Conservation (phyloP, 805 yeast genomes). For the Suhomyces prunicola region DNA sequence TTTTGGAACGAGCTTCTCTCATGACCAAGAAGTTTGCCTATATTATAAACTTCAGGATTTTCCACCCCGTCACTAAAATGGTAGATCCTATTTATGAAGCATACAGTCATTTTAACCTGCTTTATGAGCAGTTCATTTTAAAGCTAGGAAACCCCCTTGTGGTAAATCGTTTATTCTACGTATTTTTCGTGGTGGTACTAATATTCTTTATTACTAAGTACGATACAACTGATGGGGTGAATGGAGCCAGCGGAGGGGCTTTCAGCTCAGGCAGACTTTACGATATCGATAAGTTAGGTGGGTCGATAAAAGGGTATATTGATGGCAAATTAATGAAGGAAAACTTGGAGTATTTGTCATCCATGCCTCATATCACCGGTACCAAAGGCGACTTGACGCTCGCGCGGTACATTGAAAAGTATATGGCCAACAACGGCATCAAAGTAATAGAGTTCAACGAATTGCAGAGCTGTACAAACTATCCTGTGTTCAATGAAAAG, state of each 20-base stretch:
- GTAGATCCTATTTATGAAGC: slow-evolving; percentile 54
- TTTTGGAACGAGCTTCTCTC: slow-evolving; percentile 38
- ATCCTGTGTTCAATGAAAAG: slow-evolving; percentile 43
- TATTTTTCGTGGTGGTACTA: slow-evolving; percentile 56
- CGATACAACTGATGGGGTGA: slow-evolving; percentile 43
- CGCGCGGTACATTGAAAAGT: slow-evolving; percentile 60
- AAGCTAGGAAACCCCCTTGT: slow-evolving; percentile 84
- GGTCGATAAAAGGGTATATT: slow-evolving; percentile 47
- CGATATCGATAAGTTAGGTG: slow-evolving; percentile 51
- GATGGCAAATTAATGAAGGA: slow-evolving; percentile 59
- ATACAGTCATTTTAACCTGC: slow-evolving; percentile 36
- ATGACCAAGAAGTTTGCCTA: slow-evolving; percentile 32
- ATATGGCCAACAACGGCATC: slow-evolving; percentile 58
- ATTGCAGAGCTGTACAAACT: slow-evolving; percentile 59
- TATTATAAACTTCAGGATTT: slow-evolving; percentile 33
- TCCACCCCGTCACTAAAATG: slow-evolving; percentile 42
- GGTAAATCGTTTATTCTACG: slow-evolving; percentile 71
- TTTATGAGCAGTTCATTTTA: slow-evolving; percentile 56
- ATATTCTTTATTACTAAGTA: slow-evolving; percentile 58
- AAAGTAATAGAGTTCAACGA: slow-evolving; percentile 47
- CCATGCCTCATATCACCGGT: slow-evolving; percentile 86
- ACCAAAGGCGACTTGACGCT: slow-evolving; percentile 79
- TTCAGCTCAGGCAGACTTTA: slow-evolving; percentile 57
- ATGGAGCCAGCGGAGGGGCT: slow-evolving; percentile 40
- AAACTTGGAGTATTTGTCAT: slow-evolving; percentile 66